Conservation (phyloP, 148 eudicot species). For the Pouteria glomerata region DNA sequence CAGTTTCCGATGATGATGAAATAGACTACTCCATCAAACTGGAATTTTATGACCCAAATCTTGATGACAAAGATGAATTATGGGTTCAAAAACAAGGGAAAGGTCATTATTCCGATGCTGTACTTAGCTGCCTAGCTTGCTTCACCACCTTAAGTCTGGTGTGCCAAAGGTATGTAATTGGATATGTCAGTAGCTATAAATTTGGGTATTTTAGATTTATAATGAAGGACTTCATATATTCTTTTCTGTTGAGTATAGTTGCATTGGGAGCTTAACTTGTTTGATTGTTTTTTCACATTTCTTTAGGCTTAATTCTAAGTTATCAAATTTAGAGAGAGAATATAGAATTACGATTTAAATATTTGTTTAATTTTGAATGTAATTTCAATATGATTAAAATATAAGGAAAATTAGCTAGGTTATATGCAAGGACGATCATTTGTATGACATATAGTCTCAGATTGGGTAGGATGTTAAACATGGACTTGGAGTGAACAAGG, state of each 20-base stretch:
- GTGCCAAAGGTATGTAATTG: slow-evolving; percentile 56
- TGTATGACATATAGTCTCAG: too few species aligned
- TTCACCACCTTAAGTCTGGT: slow-evolving; percentile 78
- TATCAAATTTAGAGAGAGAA: neutral
- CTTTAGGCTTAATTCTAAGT: too few species aligned
- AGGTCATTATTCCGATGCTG: slow-evolving; percentile 79
- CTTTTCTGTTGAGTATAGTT: neutral
- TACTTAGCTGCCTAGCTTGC: slow-evolving; percentile 95
- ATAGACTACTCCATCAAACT: slow-evolving; percentile 74
- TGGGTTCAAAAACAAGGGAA: slow-evolving; percentile 68
- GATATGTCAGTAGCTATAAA: neutral
- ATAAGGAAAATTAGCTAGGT: too few species aligned
- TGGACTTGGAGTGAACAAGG: neutral
- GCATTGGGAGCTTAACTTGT: neutral
- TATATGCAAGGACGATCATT: too few species aligned
- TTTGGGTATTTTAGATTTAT: neutral
- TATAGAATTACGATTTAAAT: neutral
- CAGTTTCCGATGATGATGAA: slow-evolving; percentile 89
- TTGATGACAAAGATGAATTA: slow-evolving; percentile 71
- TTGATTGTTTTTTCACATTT: too few species aligned
- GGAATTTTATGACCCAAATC: slow-evolving; percentile 75
- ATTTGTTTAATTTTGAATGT: too few species aligned
- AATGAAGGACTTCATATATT: neutral
- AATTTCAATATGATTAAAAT: too few species aligned
- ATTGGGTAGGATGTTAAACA: neutral